These are phyloP conservation scores for Kernera saxatilis DNA, from an alignment of 345 rosid species.

Conservation along the genomic window DNA sequence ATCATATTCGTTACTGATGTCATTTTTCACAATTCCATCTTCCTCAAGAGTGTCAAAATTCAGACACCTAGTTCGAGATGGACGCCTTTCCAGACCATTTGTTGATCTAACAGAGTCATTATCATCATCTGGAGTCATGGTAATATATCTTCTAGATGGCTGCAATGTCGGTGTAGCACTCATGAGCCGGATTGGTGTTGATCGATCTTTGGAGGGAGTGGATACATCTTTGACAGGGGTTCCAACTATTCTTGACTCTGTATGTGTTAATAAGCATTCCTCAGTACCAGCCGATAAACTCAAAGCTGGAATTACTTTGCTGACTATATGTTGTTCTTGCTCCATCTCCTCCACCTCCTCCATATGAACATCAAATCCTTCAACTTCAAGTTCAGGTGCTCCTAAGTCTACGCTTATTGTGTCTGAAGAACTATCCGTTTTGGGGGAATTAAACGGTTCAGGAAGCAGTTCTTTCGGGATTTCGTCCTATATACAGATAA, in stretches of 20 bases:
- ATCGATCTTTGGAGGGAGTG: slow-evolving; percentile 28
- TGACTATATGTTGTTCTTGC: not conserved
- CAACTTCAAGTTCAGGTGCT: slow-evolving; percentile 5
- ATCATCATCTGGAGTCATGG: slow-evolving; percentile 46
- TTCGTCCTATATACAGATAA: slow-evolving; percentile 45
- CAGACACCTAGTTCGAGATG: slow-evolving; percentile 54
- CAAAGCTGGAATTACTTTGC: not conserved
- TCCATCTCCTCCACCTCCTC: slow-evolving; percentile 11
- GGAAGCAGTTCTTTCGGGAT: slow-evolving; percentile 72
- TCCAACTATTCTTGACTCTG: slow-evolving; percentile 13
- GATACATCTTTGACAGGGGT: slow-evolving; percentile 30
- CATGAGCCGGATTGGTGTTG: slow-evolving; percentile 59
- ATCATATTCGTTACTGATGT: not conserved
- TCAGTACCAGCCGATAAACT: not conserved
- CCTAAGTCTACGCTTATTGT: not conserved
- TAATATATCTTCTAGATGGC: slow-evolving; percentile 51
- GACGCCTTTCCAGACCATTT: slow-evolving; percentile 47
- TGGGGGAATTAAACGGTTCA: slow-evolving; percentile 57
- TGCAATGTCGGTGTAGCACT: slow-evolving; percentile 50
- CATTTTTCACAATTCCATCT: slow-evolving; percentile 7
- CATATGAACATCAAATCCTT: slow-evolving; percentile 12
- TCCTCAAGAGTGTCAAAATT: slow-evolving; percentile 52
- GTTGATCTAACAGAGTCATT: slow-evolving; percentile 27
- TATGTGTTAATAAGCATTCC: not conserved
- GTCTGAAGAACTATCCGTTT: not conserved